phyloP scores from a whole-genome alignment of 2,329 filamentous ascomycete species.

The Exophiala lecanii-corni region DNA sequence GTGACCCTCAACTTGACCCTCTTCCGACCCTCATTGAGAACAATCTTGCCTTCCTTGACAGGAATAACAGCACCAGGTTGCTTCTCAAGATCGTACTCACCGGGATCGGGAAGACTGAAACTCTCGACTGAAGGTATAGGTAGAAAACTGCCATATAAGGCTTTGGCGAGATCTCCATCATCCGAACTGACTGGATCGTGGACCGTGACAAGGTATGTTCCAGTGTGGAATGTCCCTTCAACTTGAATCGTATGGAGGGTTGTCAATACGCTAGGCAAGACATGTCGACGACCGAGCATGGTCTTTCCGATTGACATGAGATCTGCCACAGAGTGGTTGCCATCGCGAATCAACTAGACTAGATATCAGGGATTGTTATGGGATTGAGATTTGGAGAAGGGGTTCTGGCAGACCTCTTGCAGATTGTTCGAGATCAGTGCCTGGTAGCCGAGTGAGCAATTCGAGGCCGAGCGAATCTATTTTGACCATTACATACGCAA shows the following conservation, averaged over 20 bases:
- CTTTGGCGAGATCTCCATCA: slow-evolving; percentile 79
- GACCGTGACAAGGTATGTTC: slow-evolving; percentile 91
- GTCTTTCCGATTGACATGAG: slow-evolving; percentile 88
- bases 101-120: slow-evolving; percentile 62
- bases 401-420: slow-evolving; percentile 60
- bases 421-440: slow-evolving; percentile 72
- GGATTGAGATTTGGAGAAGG: not conserved
- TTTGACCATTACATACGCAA: slow-evolving; percentile 49
- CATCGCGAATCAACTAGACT: slow-evolving; percentile 84
- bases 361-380: not conserved
- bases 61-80: slow-evolving; percentile 77
- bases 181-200: slow-evolving; percentile 83
- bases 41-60: slow-evolving; percentile 61
- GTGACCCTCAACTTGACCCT: slow-evolving; percentile 72
- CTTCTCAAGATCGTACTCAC: slow-evolving; percentile 62
- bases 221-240: slow-evolving; percentile 85
- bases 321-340: slow-evolving; percentile 82
- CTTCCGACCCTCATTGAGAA: slow-evolving; percentile 68
- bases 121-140: slow-evolving; percentile 66
- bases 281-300: slow-evolving; percentile 90
- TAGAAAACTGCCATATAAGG: slow-evolving; percentile 86
- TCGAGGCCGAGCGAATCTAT: slow-evolving; percentile 16
- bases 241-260: slow-evolving; percentile 84
- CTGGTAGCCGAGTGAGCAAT: slow-evolving; percentile 24
- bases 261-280: slow-evolving; percentile 73